Evolutionary conservation across 2,329 filamentous ascomycete genomes (phyloP).

Genomic region (Juglanconis juglandina): DNA sequence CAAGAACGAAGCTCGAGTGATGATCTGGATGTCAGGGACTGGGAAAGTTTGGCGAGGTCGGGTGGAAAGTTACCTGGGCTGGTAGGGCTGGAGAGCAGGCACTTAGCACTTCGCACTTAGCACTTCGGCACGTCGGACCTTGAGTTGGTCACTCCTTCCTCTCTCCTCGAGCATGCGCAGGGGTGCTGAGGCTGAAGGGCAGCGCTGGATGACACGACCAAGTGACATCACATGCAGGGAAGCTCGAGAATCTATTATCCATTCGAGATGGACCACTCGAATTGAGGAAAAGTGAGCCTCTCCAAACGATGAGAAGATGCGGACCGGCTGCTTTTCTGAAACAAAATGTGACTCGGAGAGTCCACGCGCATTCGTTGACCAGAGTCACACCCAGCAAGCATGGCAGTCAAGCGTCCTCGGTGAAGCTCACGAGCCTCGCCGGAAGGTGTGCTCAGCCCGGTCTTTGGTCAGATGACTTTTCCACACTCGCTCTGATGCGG

Average conservation of each 20-base stretch:
- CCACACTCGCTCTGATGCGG: neutral
- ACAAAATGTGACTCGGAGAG: slow-evolving; percentile 6
- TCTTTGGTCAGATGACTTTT: neutral
- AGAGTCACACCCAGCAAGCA: neutral
- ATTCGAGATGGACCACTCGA: neutral
- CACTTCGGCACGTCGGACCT: no score
- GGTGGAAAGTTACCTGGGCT: neutral
- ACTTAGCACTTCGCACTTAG: neutral
- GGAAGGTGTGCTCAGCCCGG: no score
- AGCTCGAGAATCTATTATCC: neutral
- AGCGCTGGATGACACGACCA: slow-evolving; percentile 7
- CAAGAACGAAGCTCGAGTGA: neutral
- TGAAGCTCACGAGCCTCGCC: neutral
- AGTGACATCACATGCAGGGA: slow-evolving; percentile 5
- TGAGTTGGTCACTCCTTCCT: slow-evolving; percentile 1
- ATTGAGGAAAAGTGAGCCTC: neutral
- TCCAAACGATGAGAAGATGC: neutral
- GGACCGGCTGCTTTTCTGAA: neutral
- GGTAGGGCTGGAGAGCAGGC: neutral
- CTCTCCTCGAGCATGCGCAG: neutral
- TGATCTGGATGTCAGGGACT: no score
- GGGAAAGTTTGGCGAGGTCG: neutral
- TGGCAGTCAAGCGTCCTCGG: neutral
- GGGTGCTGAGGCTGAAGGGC: neutral
- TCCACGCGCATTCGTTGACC: neutral